Evolutionary conservation across 2,329 filamentous ascomycete genomes (phyloP), one percentile per base, ranked within the genome.

Genomic region (Colletotrichum somersetense): DNA sequence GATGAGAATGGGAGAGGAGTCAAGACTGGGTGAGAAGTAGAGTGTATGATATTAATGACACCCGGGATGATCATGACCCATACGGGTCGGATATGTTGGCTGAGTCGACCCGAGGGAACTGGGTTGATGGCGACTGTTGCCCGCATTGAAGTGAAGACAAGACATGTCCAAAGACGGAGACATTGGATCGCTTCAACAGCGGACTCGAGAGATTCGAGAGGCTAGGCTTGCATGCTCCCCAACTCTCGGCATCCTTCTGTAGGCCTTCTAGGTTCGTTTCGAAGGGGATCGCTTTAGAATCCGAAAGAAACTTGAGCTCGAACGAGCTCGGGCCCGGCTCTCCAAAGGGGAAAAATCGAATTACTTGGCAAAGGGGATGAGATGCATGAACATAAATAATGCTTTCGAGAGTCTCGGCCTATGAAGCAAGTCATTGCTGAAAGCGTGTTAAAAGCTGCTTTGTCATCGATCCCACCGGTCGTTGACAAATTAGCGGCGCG

Each of bases 1-100:
- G 78, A 66, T 80, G 40, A 62, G 26, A 20, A 30, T n/a, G 44
- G 5, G 5, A 16, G 26, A 33, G 26, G 18, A 30, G 57, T 18
- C 33, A 30, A 6, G 35, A 35, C 5, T 20, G 10, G 33, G 16
- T 55, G 63, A 23, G 10, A 26, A 40, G 30, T 57, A 69, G 68
- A 58, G 23, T 71, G 57, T 63, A 63, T 59, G 42, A 59, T 40
- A 18, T 57, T 55, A 58, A 71, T 69, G 69, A 65, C 46, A 62
- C 52, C 26, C 50, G 64, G 26, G 7, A 62, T 57, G 52, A 67
- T 20, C 40, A 67, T 38, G 61, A 65, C 5, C 1, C 5, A 12
- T 55, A 18, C 12, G 12, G 30, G 12, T 18, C 3, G 3, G 44
- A 20, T 10, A 1, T 20, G 12, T 23, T 57, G 4, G 23, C 18